Base-by-base conservation (phyloP, 177 flowering plant genomes). In the Vitis hybrid region DNA sequence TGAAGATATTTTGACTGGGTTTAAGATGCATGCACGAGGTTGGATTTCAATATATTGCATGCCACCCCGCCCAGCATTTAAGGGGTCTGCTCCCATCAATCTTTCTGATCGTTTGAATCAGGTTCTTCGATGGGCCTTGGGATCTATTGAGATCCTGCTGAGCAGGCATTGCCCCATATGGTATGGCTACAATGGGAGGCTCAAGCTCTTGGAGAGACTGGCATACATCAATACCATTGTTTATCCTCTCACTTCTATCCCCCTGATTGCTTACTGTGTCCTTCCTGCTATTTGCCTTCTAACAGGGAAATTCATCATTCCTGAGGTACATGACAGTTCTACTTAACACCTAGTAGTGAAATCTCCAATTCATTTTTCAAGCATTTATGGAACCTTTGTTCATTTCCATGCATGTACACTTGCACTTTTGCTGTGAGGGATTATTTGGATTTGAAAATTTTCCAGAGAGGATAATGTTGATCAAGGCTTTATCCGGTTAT, bases 61-160 rank as follows among this genome's bases (percentile, higher is more conserved):
- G 97, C 99, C 99, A 66, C 91, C 91, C 12, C 94, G 98, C 15
- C 97, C 98, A 8, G 98, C 99, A 57, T 95, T 95, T 58, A 95
- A 95, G 86, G 99, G 99, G 11, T 95, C 99, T 82, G 99, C 99
- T 59, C 99, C 99, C n/a, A 92, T 95, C 78, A 95, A 95, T 86
- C 98, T 95, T 75, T 95, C 99, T 50, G 99, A 95, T 84, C 93
- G 98, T 76, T 66, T 95, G 76, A 93, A 95, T 82, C 99, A 95
- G 71, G 99, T 95, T 46, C 99, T 95, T 84, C 87, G 98, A 61
- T 93, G 99, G 99, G 99, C 99, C 51, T 80, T 95, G 78, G 99
- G 99, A 13, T 95, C 99, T 7, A 79, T 95, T 77, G 99, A 95
- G 68, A 95, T 95, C 77, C 76, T 95, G 69, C 81, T 95, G 55